Percentiles rank a stretch among this genome's conserved stretches.
These are phyloP conservation scores for Cystofilobasidium capitatum DNA, from an alignment of 768 basidiomycete genomes.

Conservation along the genomic window DNA sequence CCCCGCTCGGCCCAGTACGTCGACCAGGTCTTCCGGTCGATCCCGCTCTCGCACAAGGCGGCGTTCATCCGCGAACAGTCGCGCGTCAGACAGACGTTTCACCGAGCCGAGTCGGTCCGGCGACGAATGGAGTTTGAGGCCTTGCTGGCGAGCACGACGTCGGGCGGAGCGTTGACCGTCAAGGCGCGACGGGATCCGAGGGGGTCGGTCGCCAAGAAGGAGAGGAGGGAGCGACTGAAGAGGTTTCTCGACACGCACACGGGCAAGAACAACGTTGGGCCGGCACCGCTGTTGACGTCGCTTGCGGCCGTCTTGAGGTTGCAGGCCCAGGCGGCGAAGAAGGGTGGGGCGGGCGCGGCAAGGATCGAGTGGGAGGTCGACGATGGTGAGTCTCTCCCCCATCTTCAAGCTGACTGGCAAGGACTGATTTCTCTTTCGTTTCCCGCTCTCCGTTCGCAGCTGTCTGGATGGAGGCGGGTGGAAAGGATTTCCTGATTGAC, in stretches of 20 bases:
- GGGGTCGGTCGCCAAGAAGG: conserved; percentile 13
- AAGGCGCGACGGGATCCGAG: conserved; percentile 10
- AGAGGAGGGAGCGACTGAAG: conserved; percentile 19
- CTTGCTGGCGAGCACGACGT: conserved; percentile 8
- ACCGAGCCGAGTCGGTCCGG: background rate
- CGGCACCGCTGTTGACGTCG: conserved; percentile 15
- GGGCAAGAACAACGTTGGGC: conserved; percentile 24
- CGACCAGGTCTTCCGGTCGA: conserved; percentile 6
- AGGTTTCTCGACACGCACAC: conserved; percentile 14
- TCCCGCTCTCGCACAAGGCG: conserved; percentile 23
- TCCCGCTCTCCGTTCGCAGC: conserved; percentile 8
- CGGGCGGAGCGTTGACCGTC: conserved; percentile 13
- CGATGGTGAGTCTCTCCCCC: conserved; percentile 16
- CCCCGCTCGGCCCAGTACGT: background rate
- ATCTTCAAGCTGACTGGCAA: background rate
- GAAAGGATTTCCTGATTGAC: conserved; percentile 28
- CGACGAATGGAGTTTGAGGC: conserved; percentile 26
- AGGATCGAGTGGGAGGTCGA: conserved; percentile 27
- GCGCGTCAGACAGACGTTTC: conserved; percentile 12
- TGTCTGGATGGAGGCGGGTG: conserved; percentile 28
- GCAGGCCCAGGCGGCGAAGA: conserved; percentile 16
- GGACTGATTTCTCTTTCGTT: background rate
- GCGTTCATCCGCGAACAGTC: conserved; percentile 24
- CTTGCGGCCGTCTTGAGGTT: conserved; percentile 17
- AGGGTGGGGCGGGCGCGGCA: conserved; percentile 18